Evolutionary conservation across 139 green algal species (phyloP).

Genomic region (Chlorella sp.): DNA sequence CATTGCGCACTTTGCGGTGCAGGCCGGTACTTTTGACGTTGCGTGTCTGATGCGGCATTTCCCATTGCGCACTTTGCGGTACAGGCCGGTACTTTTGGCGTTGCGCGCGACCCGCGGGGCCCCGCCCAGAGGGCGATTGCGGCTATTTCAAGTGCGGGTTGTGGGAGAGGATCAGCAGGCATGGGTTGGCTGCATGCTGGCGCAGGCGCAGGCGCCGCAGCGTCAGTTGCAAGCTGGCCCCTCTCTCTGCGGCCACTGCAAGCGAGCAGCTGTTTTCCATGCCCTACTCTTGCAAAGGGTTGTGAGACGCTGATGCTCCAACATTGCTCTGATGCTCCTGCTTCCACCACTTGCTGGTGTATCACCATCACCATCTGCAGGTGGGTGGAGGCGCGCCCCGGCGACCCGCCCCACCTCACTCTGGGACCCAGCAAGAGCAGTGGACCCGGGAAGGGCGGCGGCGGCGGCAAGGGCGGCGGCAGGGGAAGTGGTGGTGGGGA

Average conservation of each 20-base stretch:
- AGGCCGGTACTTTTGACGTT: slow-evolving; percentile 53
- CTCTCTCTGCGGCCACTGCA: too few species aligned
- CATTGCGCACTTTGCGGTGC: too few species aligned
- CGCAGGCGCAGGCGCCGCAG: too few species aligned
- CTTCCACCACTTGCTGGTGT: too few species aligned
- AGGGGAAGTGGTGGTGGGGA: background rate
- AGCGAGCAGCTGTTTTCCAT: too few species aligned
- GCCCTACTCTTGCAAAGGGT: too few species aligned
- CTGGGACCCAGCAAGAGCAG: background rate
- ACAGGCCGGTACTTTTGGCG: slow-evolving; percentile 50
- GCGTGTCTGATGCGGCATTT: too few species aligned
- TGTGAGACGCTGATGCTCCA: too few species aligned
- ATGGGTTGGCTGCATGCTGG: too few species aligned
- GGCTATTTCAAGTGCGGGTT: slow-evolving; percentile 56
- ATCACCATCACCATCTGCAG: background rate
- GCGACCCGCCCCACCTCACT: background rate
- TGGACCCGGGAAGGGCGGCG: background rate
- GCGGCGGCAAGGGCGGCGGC: background rate
- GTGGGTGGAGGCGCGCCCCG: slow-evolving; percentile 24
- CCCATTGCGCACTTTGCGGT: background rate
- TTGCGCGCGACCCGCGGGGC: slow-evolving; percentile 30
- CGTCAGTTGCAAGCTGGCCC: too few species aligned
- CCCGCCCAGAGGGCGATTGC: slow-evolving; percentile 40
- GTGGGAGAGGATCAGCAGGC: too few species aligned
- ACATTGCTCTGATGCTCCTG: too few species aligned